Base-by-base conservation (phyloP, 768 basidiomycete genomes). In the Russula sp. region DNA sequence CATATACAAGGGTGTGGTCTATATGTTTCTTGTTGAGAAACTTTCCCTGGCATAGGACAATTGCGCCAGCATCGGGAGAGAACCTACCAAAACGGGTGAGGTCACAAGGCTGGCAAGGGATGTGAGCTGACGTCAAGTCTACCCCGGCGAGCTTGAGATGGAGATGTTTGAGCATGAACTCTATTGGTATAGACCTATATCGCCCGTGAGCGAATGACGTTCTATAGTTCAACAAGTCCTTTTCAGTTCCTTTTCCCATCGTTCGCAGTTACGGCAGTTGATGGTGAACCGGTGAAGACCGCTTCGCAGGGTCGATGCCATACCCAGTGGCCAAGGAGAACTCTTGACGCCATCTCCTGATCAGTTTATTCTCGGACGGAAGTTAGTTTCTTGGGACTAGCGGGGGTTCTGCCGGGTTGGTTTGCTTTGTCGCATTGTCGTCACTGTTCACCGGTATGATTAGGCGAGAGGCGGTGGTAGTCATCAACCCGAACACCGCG, bases 1-100 rank as follows among this genome's bases (percentile, higher is more conserved):
- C 97, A 72, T 98, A 96, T 24, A 90, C 83, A 40, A 99, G 78
- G 36, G 95, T 96, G 71, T 92, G 84, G 75, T 98, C 94, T 89
- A 95, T 88, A 70, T 97, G 94, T 38, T 81, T 83, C 73, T 91
- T 88, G 74, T 80, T 84, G 73, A 86, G 82, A 70, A 94, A 89
- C 53, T 87, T 82, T 51, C 92, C 90, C 65, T 94, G 86, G 72
- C 96, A 99, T 2, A 99, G 78, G 9, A 93, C 75, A 30, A 98
- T 84, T 4, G 88, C 89, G 18, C 91, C 90, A 14, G 84, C 82
- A 5, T 89, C 83, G 2, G 91, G 87, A 34, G 77, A 81, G 73
- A 94, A 97, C 0, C 94, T 95, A 11, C 95, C 96, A 5, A 91
- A 83, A 57, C 78, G 78, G 18, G 81, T 83, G 63, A 73, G 72